Conservation (phyloP, 345 rosid species). For the Aurinia saxatilis region DNA sequence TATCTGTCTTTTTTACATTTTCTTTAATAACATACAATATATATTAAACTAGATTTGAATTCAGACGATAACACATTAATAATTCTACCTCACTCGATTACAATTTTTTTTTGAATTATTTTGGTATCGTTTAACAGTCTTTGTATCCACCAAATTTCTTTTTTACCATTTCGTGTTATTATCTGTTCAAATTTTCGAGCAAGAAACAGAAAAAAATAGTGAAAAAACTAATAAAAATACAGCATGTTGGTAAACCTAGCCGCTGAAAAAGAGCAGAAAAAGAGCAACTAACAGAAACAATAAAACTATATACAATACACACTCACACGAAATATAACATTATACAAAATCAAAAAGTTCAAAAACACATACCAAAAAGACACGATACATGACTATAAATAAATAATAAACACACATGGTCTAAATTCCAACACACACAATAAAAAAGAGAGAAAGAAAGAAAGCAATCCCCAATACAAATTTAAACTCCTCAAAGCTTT, state of each 20-base stretch:
- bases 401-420: slow-evolving; percentile 24
- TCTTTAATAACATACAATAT: no score
- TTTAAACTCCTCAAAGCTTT: slow-evolving; percentile 19
- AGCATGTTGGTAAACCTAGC: slow-evolving; percentile 6
- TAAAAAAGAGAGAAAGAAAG: neutral
- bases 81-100: no score
- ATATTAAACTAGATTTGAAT: no score
- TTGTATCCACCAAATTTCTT: no score
- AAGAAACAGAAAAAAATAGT: no score
- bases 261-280: slow-evolving; percentile 20
- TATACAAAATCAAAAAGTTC: neutral
- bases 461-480: slow-evolving; percentile 12
- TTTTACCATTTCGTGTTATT: no score
- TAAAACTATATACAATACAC: slow-evolving; percentile 20
- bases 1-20: no score
- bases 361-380: neutral
- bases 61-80: no score
- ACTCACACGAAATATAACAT: neutral
- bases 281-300: slow-evolving; percentile 18
- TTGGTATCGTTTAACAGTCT: no score
- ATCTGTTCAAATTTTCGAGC: no score
- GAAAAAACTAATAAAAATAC: no score
- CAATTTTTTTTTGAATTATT: no score
- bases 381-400: slow-evolving; percentile 20
- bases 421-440: neutral